phyloP scores from a whole-genome alignment of 768 basidiomycete genomes.

The Coprinopsis sp. region DNA sequence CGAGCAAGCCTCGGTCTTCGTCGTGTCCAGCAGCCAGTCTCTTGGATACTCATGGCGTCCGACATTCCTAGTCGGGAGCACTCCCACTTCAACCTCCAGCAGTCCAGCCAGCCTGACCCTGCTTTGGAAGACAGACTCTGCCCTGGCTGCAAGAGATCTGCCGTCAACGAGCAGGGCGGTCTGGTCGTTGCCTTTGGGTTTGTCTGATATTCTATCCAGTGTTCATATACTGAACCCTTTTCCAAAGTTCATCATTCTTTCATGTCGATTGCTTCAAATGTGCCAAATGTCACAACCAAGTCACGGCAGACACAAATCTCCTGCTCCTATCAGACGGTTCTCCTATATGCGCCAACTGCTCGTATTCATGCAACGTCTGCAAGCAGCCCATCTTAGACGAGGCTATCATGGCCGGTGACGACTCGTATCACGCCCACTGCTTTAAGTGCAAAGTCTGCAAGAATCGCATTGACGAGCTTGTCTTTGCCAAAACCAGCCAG shows the following conservation, averaged over 20 bases:
- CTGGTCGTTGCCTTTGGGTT: conserved; percentile 96
- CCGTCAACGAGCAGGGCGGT: conserved; percentile 72
- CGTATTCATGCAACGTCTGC: conserved; percentile 95
- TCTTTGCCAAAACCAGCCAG: conserved; percentile 96
- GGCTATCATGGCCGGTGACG: conserved; percentile 99
- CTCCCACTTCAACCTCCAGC: conserved; percentile 31
- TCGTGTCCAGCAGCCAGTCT: conserved; percentile 6
- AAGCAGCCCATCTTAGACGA: conserved; percentile 93
- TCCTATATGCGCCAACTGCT: conserved; percentile 93
- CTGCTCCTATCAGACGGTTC: conserved; percentile 93
- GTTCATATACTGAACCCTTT: background rate
- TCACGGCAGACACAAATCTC: conserved; percentile 96
- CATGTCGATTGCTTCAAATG: conserved; percentile 96
- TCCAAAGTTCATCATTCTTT: conserved; percentile 81
- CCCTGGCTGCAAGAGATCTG: conserved; percentile 79
- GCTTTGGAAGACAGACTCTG: conserved; percentile 57
- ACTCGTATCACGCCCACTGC: conserved; percentile 97
- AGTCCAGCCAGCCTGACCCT: conserved; percentile 18
- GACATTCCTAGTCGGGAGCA: conserved; percentile 31
- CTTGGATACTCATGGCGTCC: conserved; percentile 18
- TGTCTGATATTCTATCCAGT: conserved; percentile 25
- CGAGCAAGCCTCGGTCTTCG: conserved; percentile 7
- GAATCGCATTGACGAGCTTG: conserved; percentile 93
- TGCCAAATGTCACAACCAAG: conserved; percentile 89
- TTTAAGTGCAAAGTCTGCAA: conserved; percentile 97